Conservation (phyloP, 768 basidiomycete species). For the Pisolithus marmoratus region DNA sequence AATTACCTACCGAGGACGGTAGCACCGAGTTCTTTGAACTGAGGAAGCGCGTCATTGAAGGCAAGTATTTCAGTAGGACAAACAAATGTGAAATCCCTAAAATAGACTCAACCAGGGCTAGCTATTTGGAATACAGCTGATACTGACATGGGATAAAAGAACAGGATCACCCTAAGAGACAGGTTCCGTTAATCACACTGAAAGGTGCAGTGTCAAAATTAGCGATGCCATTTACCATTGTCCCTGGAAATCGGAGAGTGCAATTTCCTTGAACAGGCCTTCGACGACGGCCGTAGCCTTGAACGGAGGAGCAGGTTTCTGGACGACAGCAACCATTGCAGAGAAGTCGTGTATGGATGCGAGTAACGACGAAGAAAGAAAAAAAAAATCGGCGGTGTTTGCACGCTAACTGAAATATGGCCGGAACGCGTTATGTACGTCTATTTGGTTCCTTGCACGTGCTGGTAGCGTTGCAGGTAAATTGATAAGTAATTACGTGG, state of each 20-base stretch:
- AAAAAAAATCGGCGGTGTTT: slow-evolving; percentile 4
- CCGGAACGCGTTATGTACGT: slow-evolving; percentile 23
- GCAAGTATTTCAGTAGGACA: slow-evolving; percentile 97
- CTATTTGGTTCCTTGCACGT: slow-evolving; percentile 13
- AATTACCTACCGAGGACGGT: slow-evolving; percentile 61
- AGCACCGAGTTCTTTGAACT: slow-evolving; percentile 70
- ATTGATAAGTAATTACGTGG: too few species aligned
- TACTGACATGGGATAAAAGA: slow-evolving; percentile 90
- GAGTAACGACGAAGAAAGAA: background rate
- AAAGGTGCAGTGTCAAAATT: slow-evolving; percentile 1
- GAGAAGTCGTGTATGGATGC: background rate
- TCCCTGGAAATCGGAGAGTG: slow-evolving; percentile 67
- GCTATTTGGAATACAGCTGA: background rate
- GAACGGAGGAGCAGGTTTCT: slow-evolving; percentile 84
- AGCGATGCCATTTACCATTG: slow-evolving; percentile 57
- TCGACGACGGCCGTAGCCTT: slow-evolving; percentile 68
- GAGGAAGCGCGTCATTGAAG: slow-evolving; percentile 81
- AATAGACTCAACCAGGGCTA: background rate
- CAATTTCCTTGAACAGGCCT: slow-evolving; percentile 71
- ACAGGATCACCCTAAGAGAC: slow-evolving; percentile 70
- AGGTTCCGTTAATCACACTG: background rate
- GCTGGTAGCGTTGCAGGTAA: too few species aligned
- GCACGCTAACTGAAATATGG: background rate
- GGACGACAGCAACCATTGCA: slow-evolving; percentile 51
- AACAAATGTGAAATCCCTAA: slow-evolving; percentile 82